Evolutionary conservation across 257 asterid genomes (phyloP).

Genomic region (Scutellaria galericulata): DNA sequence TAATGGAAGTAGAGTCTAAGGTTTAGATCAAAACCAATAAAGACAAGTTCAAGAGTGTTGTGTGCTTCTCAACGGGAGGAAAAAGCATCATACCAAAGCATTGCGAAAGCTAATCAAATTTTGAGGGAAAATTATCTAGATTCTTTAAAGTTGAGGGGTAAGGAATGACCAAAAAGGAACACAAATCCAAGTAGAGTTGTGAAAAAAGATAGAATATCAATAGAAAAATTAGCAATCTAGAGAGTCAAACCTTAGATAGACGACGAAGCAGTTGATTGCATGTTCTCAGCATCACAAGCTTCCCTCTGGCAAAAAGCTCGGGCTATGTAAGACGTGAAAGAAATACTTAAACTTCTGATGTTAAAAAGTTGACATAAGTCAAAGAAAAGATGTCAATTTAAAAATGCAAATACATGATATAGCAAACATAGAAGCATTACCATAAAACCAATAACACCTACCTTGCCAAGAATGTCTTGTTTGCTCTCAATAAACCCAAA

Average conservation of each 20-base stretch:
- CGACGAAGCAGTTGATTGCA: conserved; percentile 99
- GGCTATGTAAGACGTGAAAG: conserved; percentile 55
- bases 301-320: conserved; percentile 97
- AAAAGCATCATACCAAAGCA: conserved; percentile 1
- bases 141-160: conserved; percentile 14
- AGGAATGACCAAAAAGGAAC: background rate
- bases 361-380: conserved; percentile 33
- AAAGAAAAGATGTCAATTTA: conserved; percentile 26
- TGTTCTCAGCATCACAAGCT: conserved; percentile 98
- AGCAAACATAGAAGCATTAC: conserved; percentile 13
- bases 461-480: conserved; percentile 98
- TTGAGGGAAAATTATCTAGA: conserved; percentile 23
- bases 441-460: conserved; percentile 33
- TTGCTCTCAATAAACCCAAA: conserved; percentile 94
- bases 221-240: conserved; percentile 29
- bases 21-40: conserved; percentile 1
- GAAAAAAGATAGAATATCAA: conserved; percentile 18
- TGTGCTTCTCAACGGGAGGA: conserved; percentile 17
- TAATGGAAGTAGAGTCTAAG: background rate
- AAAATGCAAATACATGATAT: conserved; percentile 30
- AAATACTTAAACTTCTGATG: conserved; percentile 11
- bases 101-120: background rate
- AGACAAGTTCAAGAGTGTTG: background rate
- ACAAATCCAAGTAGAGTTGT: conserved; percentile 25
- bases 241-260: conserved; percentile 75